These are phyloP conservation scores for Mortierella sp. DNA, from an alignment of 371 early-diverging fungal species.

Conservation along the genomic window DNA sequence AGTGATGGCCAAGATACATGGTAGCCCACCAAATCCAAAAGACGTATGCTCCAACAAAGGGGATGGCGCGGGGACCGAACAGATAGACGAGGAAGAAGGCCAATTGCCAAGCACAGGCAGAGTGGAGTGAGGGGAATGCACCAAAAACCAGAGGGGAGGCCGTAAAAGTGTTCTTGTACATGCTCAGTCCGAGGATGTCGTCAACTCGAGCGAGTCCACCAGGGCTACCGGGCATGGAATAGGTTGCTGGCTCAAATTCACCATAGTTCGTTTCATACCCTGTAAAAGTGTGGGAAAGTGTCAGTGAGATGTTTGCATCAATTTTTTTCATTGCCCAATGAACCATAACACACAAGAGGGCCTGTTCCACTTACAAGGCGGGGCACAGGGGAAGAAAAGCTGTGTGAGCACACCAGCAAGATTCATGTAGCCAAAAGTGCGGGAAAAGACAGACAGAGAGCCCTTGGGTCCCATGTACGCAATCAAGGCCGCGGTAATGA, in stretches of 20 bases:
- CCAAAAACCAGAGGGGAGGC: conserved; percentile 83
- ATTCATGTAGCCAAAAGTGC: conserved; percentile 78
- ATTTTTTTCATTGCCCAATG: no score
- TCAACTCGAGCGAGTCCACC: conserved; percentile 79
- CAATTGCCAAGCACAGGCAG: conserved; percentile 75
- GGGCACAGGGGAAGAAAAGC: conserved; percentile 74
- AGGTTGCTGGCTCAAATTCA: conserved; percentile 67
- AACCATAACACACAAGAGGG: not conserved
- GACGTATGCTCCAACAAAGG: conserved; percentile 62
- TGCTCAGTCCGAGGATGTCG: conserved; percentile 68
- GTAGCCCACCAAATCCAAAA: conserved; percentile 83
- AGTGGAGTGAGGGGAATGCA: conserved; percentile 81
- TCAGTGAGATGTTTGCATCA: not conserved
- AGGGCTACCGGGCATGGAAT: conserved; percentile 77
- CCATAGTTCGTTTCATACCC: conserved; percentile 74
- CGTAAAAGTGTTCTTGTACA: conserved; percentile 75
- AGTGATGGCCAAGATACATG: conserved; percentile 82
- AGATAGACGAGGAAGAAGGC: conserved; percentile 66
- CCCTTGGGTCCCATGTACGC: conserved; percentile 65
- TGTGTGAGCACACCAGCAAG: conserved; percentile 76
- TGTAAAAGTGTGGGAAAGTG: conserved; percentile 17
- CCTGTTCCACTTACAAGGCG: conserved; percentile 72
- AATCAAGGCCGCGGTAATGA: conserved; percentile 60
- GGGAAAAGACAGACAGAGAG: conserved; percentile 63
- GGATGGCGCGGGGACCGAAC: conserved; percentile 61